Percentiles rank a stretch among this genome's conserved stretches.
Conservation (phyloP, 129 eudicot species). For the Lactuca sativa region DNA sequence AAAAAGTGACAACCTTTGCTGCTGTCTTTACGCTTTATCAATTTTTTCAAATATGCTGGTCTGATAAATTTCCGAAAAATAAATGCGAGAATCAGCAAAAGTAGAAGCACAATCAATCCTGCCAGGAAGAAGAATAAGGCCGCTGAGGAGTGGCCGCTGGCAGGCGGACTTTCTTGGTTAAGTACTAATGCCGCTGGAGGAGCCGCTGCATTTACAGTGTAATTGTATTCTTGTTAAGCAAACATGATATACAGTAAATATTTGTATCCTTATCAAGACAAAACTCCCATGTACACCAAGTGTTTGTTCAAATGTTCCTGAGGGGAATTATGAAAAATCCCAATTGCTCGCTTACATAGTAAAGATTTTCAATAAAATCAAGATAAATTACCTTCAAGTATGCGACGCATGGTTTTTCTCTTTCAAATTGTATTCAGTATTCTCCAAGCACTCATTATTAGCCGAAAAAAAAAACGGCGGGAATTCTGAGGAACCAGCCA, state of each 20-base stretch:
- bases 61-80: conserved; percentile 43
- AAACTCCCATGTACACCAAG: conserved; percentile 13
- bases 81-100: conserved; percentile 46
- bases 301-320: conserved; percentile 2
- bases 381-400: conserved; percentile 27
- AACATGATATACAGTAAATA: neutral
- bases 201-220: conserved; percentile 27
- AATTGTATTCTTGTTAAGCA: neutral
- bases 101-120: conserved; percentile 45
- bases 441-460: conserved; percentile 19
- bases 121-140: conserved; percentile 53
- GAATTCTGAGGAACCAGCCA: neutral
- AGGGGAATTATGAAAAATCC: neutral
- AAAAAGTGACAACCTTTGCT: conserved; percentile 21
- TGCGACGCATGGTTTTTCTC: conserved; percentile 17
- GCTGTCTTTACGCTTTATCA: conserved; percentile 23
- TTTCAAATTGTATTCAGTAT: conserved; percentile 5
- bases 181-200: conserved; percentile 30
- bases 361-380: neutral
- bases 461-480: neutral
- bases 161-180: conserved; percentile 26
- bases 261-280: neutral
- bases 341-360: neutral
- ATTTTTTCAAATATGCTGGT: conserved; percentile 31
- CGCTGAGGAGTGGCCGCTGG: conserved; percentile 29